Evolutionary conservation across 2,329 filamentous ascomycete species (phyloP).

Genomic region (Talaromyces sp.): DNA sequence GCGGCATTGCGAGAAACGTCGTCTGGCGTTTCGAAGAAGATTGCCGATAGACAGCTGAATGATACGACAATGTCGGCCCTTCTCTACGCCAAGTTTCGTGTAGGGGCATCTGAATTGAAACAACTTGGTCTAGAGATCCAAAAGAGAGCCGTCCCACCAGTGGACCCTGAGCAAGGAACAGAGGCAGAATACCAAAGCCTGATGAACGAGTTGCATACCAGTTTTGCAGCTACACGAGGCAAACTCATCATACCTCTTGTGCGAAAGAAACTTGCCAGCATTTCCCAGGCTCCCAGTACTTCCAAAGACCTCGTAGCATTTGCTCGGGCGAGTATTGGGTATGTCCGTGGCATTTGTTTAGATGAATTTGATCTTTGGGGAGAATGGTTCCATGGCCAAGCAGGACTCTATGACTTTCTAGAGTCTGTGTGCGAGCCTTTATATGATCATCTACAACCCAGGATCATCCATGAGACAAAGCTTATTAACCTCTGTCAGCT

Average conservation of each 20-base stretch:
- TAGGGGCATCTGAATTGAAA: constrained; percentile 60
- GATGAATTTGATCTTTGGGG: constrained; percentile 64
- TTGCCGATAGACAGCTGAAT: constrained; percentile 61
- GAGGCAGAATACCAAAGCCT: constrained; percentile 62
- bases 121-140: constrained; percentile 62
- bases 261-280: constrained; percentile 52
- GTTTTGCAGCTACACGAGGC: constrained; percentile 54
- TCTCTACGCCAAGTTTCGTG: constrained; percentile 65
- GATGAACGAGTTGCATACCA: constrained; percentile 60
- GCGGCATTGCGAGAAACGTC: constrained; percentile 57
- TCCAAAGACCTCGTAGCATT: constrained; percentile 60
- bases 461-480: constrained; percentile 61
- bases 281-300: constrained; percentile 53
- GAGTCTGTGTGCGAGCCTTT: constrained; percentile 63
- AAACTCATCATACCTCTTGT: constrained; percentile 57
- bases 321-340: constrained; percentile 59
- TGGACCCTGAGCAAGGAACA: constrained; percentile 52
- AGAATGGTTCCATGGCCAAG: constrained; percentile 60
- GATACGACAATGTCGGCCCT: constrained; percentile 67
- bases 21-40: constrained; percentile 56
- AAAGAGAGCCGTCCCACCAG: constrained; percentile 56
- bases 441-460: constrained; percentile 59
- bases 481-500: constrained; percentile 62
- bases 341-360: constrained; percentile 58
- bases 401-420: constrained; percentile 59